A percentile compares a stretch with the other conserved stretches of the same genome.
Conservation (phyloP, 2,329 filamentous ascomycete species). For the Mycosphaerella sp. region DNA sequence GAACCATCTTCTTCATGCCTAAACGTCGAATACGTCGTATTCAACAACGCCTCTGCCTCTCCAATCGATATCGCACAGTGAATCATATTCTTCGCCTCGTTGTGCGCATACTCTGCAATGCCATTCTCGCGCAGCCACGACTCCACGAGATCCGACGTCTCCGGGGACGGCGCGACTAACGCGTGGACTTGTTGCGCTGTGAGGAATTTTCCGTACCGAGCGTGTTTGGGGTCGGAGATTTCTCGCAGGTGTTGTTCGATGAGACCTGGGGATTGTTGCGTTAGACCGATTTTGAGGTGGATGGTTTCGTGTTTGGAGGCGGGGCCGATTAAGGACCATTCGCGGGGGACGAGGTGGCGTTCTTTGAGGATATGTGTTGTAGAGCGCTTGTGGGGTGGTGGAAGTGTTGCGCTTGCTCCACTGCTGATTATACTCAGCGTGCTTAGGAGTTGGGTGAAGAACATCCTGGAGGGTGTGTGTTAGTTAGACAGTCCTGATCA, state of each 20-base stretch:
- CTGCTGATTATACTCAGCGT: conserved; percentile 4
- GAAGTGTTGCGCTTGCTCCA: conserved; percentile 4
- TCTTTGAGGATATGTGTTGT: conserved; percentile 52
- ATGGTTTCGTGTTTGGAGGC: conserved; percentile 47
- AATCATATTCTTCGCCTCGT: conserved; percentile 53
- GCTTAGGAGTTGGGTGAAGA: conserved; percentile 1
- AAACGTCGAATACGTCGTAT: conserved; percentile 49
- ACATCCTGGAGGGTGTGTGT: no score
- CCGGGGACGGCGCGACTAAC: conserved; percentile 48
- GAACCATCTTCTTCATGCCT: conserved; percentile 50
- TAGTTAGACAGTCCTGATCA: no score
- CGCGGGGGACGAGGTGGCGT: conserved; percentile 46
- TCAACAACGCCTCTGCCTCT: conserved; percentile 49
- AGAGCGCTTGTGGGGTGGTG: conserved; percentile 18
- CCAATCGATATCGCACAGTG: conserved; percentile 47
- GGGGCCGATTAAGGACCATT: conserved; percentile 46
- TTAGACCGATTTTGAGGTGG: conserved; percentile 53
- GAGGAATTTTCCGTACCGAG: conserved; percentile 49
- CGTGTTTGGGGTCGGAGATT: conserved; percentile 49
- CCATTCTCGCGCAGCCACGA: conserved; percentile 52
- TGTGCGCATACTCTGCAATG: conserved; percentile 42
- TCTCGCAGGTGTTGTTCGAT: conserved; percentile 52
- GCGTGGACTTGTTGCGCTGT: conserved; percentile 47
- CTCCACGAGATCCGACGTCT: conserved; percentile 49
- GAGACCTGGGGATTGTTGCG: conserved; percentile 51